Evolutionary conservation across 306 rosid genomes (phyloP), one percentile per base, ranked within the genome.

Genomic region (Quercus ilex): DNA sequence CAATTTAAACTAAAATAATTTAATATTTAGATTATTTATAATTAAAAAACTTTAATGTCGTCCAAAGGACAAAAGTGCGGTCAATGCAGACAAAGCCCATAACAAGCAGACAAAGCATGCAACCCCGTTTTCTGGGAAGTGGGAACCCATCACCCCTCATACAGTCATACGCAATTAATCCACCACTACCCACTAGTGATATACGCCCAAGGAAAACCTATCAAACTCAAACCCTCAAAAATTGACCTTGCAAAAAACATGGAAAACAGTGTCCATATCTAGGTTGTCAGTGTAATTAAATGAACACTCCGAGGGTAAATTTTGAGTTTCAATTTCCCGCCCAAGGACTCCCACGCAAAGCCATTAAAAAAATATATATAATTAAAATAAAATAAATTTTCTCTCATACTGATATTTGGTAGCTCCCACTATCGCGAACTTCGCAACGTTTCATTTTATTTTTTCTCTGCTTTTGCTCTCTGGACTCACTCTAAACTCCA

Each of bases 321-420:
- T 2, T 21, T n/a, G 23, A 43, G 3, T 1, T 7, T 1, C 5
- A 7, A 25, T 86, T 88, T 92, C 97, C 97, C 97, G 97, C 97
- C 87, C 91, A 88, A 53, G 0, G 62, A 43, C 14, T 1, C 62
- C 60, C 38, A 10, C n/a, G 43, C 13, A 69, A 11, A 6, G 18
- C 63, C 51, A 23, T 26, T 38, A 64, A 26, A 77, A 57, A 77
- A 52, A 78, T 18, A 3, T 72, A 46, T 17, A 55, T 46, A n/a
- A 53, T 20, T 33, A 76, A 20, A 30, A 58, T 5, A 12, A 51
- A 69, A 41, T 56, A 76, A 69, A 62, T 19, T 21, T 26, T 43
- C 13, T 55, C 15, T 9, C 1, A 53, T 80, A 62, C 68, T 72
- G 4, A 52, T 71, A 11, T 9, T 57, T 26, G 31, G 12, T 51